phyloP scores from a whole-genome alignment of 495 filamentous ascomycete genomes.

The Penicillium flavigenum region DNA sequence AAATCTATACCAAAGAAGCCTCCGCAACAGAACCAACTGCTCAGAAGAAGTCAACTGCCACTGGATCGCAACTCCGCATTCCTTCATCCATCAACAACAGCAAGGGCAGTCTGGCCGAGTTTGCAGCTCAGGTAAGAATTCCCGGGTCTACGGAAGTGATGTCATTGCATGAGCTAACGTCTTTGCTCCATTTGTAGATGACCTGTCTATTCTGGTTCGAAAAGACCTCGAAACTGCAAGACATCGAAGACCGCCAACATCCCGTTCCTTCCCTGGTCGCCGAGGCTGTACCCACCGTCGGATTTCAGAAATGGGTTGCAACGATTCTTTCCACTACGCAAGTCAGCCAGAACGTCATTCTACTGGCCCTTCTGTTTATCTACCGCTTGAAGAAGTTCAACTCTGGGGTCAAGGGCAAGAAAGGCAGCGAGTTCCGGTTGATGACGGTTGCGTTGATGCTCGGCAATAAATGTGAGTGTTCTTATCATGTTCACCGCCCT shows the following conservation, averaged over 20 bases:
- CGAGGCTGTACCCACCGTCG: conserved; percentile 71
- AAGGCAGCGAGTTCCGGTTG: conserved; percentile 92
- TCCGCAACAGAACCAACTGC: conserved; percentile 22
- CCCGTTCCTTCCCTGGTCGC: conserved; percentile 54
- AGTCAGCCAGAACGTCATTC: conserved; percentile 92
- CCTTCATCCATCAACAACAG: conserved; percentile 71
- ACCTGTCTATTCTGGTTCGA: conserved; percentile 99
- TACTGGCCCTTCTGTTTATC: conserved; percentile 89
- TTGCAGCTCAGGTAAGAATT: conserved; percentile 70
- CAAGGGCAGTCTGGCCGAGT: conserved; percentile 73
- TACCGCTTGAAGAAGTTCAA: conserved; percentile 90
- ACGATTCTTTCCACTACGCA: conserved; percentile 90
- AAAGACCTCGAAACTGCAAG: conserved; percentile 69
- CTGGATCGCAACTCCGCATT: conserved; percentile 66
- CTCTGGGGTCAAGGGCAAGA: conserved; percentile 80
- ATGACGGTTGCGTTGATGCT: conserved; percentile 97
- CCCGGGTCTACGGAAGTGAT: neutral
- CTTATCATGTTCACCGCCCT: conserved; percentile 29
- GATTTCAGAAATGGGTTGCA: conserved; percentile 93
- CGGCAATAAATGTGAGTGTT: conserved; percentile 86
- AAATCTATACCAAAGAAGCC: conserved; percentile 27
- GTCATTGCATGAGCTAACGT: conserved; percentile 8
- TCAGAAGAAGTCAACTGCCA: conserved; percentile 40
- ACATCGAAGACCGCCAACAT: conserved; percentile 65
- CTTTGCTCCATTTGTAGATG: conserved; percentile 53